phyloP scores from a whole-genome alignment of 192 early-diverging fungal genomes.

The Linnemannia exigua region DNA sequence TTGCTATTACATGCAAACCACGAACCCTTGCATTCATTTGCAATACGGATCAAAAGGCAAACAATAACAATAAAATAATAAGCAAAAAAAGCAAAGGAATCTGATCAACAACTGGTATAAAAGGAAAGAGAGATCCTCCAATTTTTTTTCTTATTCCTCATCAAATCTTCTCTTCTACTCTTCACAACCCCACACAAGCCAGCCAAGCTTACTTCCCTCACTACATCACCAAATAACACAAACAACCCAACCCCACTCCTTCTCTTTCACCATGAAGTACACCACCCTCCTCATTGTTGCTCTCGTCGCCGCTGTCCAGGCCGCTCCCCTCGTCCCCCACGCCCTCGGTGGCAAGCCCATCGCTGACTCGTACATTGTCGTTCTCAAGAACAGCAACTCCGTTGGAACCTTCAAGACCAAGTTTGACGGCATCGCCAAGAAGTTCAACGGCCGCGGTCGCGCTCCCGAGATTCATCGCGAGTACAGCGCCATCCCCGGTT shows the following conservation, averaged over 20 bases:
- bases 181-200: constrained; percentile 4
- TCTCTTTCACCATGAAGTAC: constrained; percentile 22
- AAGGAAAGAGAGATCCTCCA: not conserved
- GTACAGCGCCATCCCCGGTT: constrained; percentile 22
- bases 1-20: not conserved
- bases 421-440: constrained; percentile 20
- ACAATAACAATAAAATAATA: not conserved
- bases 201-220: not conserved
- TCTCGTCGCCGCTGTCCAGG: constrained; percentile 21
- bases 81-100: not conserved
- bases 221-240: not conserved
- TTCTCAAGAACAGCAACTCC: constrained; percentile 17
- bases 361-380: constrained; percentile 72
- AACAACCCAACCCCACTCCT: not conserved
- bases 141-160: constrained; percentile 12
- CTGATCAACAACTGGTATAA: not conserved
- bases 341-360: constrained; percentile 38
- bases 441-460: constrained; percentile 21
- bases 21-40: not conserved
- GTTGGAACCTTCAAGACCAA: constrained; percentile 7
- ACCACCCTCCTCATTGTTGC: constrained; percentile 23
- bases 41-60: not conserved
- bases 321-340: constrained; percentile 23
- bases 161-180: not conserved
- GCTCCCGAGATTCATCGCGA: constrained; percentile 22